Conservation (phyloP, 495 filamentous ascomycete genomes). For the Penicillium macrosclerotiorum region DNA sequence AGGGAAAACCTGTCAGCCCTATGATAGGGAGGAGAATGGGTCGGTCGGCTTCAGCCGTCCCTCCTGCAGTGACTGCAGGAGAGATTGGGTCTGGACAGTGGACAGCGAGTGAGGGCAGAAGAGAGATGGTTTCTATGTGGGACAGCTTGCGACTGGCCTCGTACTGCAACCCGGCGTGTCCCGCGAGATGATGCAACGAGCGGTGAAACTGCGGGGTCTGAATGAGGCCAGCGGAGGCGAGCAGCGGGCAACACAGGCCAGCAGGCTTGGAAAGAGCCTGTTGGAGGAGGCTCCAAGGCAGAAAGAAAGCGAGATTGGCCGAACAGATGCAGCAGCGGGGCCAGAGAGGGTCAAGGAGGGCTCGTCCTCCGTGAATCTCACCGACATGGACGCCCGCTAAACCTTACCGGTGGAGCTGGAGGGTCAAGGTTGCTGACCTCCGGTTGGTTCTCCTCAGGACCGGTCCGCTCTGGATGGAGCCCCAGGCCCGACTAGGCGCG, state of each 20-base stretch:
- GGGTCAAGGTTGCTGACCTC: not conserved
- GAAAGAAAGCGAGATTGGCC: conserved; percentile 16
- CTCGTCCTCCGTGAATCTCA: conserved; percentile 8
- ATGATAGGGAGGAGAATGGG: not conserved
- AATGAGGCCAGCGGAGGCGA: not conserved
- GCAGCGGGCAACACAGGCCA: not conserved
- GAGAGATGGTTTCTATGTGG: too few relatives aligned
- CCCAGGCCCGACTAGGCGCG: too few relatives aligned
- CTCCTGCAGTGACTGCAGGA: too few relatives aligned
- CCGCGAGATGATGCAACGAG: conserved; percentile 12
- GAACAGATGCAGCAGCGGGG: not conserved
- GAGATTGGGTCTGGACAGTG: too few relatives aligned
- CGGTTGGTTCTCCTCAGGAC: conserved; percentile 14
- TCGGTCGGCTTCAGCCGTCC: too few relatives aligned
- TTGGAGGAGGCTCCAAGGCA: conserved; percentile 21
- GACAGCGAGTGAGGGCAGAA: not conserved
- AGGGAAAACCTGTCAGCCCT: conserved; percentile 5
- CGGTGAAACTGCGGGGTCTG: conserved; percentile 20
- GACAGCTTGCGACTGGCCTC: too few relatives aligned
- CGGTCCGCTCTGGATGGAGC: conserved; percentile 11
- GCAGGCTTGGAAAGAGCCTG: not conserved
- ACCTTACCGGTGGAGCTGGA: conserved; percentile 16
- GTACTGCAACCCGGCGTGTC: not conserved
- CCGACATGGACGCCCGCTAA: conserved; percentile 16
- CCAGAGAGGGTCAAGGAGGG: not conserved